Evolutionary conservation across 148 eudicot genomes (phyloP), one percentile per base, ranked within the genome.

Genomic region (Diospyros kaki): DNA sequence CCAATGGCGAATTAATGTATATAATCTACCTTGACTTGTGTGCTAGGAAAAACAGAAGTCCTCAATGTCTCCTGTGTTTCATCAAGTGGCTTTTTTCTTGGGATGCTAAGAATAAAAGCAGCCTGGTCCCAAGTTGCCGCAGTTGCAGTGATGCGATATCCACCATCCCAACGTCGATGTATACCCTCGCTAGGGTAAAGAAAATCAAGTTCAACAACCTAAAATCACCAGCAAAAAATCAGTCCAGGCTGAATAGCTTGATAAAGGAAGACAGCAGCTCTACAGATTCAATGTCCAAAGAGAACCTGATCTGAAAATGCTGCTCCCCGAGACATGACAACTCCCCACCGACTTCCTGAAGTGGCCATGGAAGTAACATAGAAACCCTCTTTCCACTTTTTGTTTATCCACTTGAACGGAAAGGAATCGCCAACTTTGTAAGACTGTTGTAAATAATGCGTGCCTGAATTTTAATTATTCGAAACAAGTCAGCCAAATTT

Each of bases 41-140:
- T 56, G 60, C 60, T 56, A 3, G 60, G 60, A 56, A 56, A 56
- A 2, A 3, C 2, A 56, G 60, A 56, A 6, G 60, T 56, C 2
- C 60, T n/a, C 60, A 56, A 15, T 3, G 60, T 56, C 60, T 85
- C 88, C 69, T 85, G 88, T 52, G 88, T 85, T 85, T 85, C 88
- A 71, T 85, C 86, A 1, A 61, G 45, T 45, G 86, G 86, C 73
- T 83, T 85, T 62, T 80, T 72, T 78, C 84, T 83, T 41, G 84
- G 86, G 14, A 80, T 76, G 71, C 86, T 85, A 41, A 85, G 80
- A 48, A 85, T 77, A 60, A 85, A 51, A 43, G 86, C 88, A 73
- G 86, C 67, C 75, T 85, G 86, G 51, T 83, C 88, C 50, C 44
- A 70, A n/a, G 88, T 85, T 41, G 88, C 88, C 13, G 82, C 88